A percentile compares a stretch with the other conserved stretches of the same genome.
These are phyloP conservation scores for Gaeumannomyces sp. DNA, from an alignment of 2,329 filamentous ascomycete genomes.

Conservation along the genomic window DNA sequence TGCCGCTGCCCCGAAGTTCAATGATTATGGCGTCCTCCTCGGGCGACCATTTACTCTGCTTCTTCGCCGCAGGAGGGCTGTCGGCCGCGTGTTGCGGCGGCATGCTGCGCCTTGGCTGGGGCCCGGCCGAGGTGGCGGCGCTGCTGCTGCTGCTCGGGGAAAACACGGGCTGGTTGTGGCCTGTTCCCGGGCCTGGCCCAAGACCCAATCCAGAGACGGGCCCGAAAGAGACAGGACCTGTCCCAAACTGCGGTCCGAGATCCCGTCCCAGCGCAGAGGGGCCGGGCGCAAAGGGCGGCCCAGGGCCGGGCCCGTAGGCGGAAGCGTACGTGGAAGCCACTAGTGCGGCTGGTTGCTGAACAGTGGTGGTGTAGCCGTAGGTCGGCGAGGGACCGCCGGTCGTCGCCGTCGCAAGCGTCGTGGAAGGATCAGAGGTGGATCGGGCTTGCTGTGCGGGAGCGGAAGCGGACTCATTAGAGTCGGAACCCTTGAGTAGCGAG, in stretches of 20 bases:
- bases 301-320: conserved; percentile 11
- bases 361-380: conserved; percentile 3
- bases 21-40: conserved; percentile 94
- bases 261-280: conserved; percentile 3
- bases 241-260: neutral
- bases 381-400: conserved; percentile 19
- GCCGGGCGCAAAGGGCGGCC: conserved; percentile 4
- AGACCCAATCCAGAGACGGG: neutral
- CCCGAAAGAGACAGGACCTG: neutral
- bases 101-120: conserved; percentile 42
- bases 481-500: conserved; percentile 71
- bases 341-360: neutral
- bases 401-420: conserved; percentile 31
- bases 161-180: conserved; percentile 2
- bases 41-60: conserved; percentile 93
- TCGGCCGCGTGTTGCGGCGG: conserved; percentile 45
- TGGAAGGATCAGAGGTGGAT: conserved; percentile 30
- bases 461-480: conserved; percentile 63
- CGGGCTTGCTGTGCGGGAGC: conserved; percentile 34
- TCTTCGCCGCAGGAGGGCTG: conserved; percentile 65
- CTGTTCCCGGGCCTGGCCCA: conserved; percentile 10
- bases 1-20: conserved; percentile 78
- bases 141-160: neutral
- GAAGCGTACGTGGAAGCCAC: conserved; percentile 13
- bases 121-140: neutral